Conservation (phyloP, 129 eudicot genomes). For the Arctium minus region DNA sequence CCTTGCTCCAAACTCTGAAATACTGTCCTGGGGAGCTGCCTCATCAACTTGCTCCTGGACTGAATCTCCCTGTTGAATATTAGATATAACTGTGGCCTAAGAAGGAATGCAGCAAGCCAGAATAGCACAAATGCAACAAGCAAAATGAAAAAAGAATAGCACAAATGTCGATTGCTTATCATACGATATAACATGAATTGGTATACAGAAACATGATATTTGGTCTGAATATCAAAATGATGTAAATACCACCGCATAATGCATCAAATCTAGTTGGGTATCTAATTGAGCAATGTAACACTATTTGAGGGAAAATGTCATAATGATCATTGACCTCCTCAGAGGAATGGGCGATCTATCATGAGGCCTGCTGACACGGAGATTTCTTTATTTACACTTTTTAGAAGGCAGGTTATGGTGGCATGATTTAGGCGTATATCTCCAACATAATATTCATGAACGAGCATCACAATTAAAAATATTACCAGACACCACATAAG, state of each 20-base stretch:
- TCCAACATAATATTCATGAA: not conserved
- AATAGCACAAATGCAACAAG: not conserved
- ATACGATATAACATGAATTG: not conserved
- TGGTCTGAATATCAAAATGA: not conserved
- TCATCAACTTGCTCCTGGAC: constrained; percentile 54
- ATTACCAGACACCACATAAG: not conserved
- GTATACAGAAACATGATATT: not conserved
- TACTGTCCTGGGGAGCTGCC: constrained; percentile 41
- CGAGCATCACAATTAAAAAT: not conserved
- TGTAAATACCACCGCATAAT: not conserved
- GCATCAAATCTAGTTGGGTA: not conserved
- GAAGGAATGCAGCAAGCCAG: constrained; percentile 13
- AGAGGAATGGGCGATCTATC: not conserved
- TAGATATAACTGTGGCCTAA: constrained; percentile 45
- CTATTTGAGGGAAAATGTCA: not conserved
- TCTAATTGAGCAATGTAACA: not conserved
- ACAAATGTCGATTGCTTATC: constrained; percentile 5
- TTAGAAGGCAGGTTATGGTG: too few species aligned
- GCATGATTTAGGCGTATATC: too few species aligned
- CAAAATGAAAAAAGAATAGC: not conserved
- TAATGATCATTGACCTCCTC: not conserved
- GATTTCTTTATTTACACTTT: too few species aligned
- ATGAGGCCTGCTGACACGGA: too few species aligned
- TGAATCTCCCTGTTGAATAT: constrained; percentile 45
- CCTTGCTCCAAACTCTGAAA: constrained; percentile 37